phyloP scores from a whole-genome alignment of 495 filamentous ascomycete species.

The Tuber umbilicatum region DNA sequence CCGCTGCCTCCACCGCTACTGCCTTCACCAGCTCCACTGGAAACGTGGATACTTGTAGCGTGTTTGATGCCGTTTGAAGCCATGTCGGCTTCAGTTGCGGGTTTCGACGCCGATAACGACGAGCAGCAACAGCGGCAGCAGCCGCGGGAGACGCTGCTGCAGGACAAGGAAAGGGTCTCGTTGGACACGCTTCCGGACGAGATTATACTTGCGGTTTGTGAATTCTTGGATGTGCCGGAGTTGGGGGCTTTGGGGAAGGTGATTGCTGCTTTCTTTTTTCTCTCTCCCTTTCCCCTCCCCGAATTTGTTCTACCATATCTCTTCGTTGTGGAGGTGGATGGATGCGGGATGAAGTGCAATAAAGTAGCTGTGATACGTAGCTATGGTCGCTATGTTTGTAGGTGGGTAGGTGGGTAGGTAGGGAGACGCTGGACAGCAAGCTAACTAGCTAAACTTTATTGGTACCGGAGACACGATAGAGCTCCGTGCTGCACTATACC shows the following conservation, averaged over 20 bases:
- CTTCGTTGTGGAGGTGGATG: neutral
- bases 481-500: neutral
- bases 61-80: neutral
- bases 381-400: neutral
- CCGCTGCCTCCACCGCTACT: neutral
- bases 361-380: neutral
- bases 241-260: constrained; percentile 53
- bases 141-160: neutral
- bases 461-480: neutral
- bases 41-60: neutral
- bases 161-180: neutral
- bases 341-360: neutral
- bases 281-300: constrained; percentile 24
- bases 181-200: constrained; percentile 51
- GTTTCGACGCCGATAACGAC: neutral
- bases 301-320: constrained; percentile 8
- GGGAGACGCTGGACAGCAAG: neutral
- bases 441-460: neutral
- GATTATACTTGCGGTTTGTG: constrained; percentile 52
- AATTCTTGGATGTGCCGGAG: constrained; percentile 54
- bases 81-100: constrained; percentile 3
- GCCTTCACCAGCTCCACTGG: neutral
- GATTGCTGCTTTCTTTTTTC: constrained; percentile 39
- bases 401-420: neutral
- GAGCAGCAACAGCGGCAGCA: neutral